These are phyloP conservation scores for Cicer pinnatifidum DNA, from an alignment of 306 rosid genomes.

Conservation along the genomic window DNA sequence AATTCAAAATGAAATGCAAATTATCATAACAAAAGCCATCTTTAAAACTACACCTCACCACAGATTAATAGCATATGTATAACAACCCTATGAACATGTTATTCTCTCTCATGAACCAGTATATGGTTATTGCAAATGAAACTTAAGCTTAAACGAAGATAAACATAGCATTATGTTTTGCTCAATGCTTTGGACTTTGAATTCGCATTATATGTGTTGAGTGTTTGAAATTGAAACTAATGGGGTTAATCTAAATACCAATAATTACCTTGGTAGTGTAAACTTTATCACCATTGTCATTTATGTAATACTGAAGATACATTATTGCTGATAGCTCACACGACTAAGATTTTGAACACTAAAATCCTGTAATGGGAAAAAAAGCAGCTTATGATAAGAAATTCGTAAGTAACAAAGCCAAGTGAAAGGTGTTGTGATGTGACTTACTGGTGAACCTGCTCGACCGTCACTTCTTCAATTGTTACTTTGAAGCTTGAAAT, in stretches of 20 bases:
- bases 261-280: constrained; percentile 46
- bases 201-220: background rate
- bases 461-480: background rate
- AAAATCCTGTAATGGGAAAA: constrained; percentile 29
- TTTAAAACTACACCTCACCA: background rate
- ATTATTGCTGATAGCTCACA: constrained; percentile 15
- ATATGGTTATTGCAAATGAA: background rate
- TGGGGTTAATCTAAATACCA: constrained; percentile 6
- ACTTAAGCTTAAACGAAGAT: background rate
- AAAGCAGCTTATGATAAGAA: background rate
- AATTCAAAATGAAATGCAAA: background rate
- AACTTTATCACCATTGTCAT: constrained; percentile 48
- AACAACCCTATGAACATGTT: background rate
- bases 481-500: background rate
- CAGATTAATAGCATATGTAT: background rate
- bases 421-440: background rate
- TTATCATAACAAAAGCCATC: background rate
- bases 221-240: background rate
- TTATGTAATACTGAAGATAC: constrained; percentile 51
- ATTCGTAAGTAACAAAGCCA: background rate
- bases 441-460: background rate
- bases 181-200: background rate
- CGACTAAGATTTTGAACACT: background rate
- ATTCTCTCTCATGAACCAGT: background rate
- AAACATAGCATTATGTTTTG: background rate